A percentile compares a stretch with the other conserved stretches of the same genome.
Evolutionary conservation across 768 basidiomycete species (phyloP).

Genomic region (Tephrocybe sp.): DNA sequence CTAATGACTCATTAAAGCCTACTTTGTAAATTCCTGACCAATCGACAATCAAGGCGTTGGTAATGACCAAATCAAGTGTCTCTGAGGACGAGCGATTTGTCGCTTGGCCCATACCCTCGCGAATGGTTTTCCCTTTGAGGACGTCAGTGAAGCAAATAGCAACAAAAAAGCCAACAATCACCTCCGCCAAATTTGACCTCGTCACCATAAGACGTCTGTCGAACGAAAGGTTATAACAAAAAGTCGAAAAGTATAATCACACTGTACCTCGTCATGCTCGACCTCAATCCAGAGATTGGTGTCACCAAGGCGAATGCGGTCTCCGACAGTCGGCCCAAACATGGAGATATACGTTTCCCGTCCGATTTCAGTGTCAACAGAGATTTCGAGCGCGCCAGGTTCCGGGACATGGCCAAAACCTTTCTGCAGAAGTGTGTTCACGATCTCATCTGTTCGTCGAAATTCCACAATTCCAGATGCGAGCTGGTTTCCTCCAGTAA

Average conservation of each 20-base stretch:
- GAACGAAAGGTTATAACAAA: background rate
- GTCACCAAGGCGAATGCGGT: constrained; percentile 86
- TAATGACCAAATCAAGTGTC: constrained; percentile 89
- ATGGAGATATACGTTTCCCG: constrained; percentile 84
- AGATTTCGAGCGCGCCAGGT: constrained; percentile 56
- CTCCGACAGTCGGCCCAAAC: constrained; percentile 95
- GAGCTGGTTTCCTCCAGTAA: constrained; percentile 82
- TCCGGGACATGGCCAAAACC: constrained; percentile 75
- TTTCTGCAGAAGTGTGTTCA: constrained; percentile 47
- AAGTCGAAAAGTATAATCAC: background rate
- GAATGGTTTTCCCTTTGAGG: constrained; percentile 78
- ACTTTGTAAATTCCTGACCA: constrained; percentile 97
- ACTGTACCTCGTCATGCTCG: constrained; percentile 72
- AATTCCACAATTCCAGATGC: constrained; percentile 55
- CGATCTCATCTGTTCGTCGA: constrained; percentile 43
- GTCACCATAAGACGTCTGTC: constrained; percentile 88
- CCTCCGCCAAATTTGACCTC: constrained; percentile 99
- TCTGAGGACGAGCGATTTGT: constrained; percentile 67
- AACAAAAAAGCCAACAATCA: constrained; percentile 23
- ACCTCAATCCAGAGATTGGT: constrained; percentile 91
- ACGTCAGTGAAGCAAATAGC: constrained; percentile 1
- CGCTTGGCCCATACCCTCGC: constrained; percentile 97
- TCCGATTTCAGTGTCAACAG: constrained; percentile 53
- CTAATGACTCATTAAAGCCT: too few relatives aligned
- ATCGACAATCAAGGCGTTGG: constrained; percentile 92